Evolutionary conservation across 768 basidiomycete species (phyloP), one percentile per base, ranked within the genome.

Genomic region (Boletus speciosus): DNA sequence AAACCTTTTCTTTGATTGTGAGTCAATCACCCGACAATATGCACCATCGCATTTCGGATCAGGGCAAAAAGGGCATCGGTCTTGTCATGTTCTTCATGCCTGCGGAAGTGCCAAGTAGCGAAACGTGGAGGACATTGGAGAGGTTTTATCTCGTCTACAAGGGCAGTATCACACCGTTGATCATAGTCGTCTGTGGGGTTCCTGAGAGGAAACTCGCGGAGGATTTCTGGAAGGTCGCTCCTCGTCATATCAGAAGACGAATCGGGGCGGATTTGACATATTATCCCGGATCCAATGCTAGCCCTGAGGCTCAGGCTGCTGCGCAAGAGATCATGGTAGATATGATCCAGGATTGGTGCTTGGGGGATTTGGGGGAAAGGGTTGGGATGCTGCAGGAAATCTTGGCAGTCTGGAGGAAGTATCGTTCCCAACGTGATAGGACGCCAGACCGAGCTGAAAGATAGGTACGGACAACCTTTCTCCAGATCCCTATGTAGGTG

Each of bases 21-120:
- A 37, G 23, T 25, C 54, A 38, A n/a, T 42, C 56, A 21, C 25
- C 54, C 8, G 21, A 54, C 11, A 27, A 46, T 16, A 29, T 36
- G 8, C 56, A 37, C 1, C 29, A 31, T 47, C 54, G 52, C 29
- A 11, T 38, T 16, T 51, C 25, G 23, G 41, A 54, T 23, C 51
- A 32, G 31, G 11, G 37, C 1, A 51, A 39, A 38, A 62, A 35
- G 52, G 47, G 49, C 11, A 44, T 45, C 42, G 19, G 55, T 32
- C 64, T 63, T 47, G 34, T 62, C 23, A 43, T 64, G 52, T 61
- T 54, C 40, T 56, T 56, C 50, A 35, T 66, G 42, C 29, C 35
- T 2, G 53, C 54, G 7, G 52, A 48, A 16, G 23, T 49, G 16
- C 27, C 51, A 10, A 42, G 39, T n/a, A 27, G 38, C 12, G 49